Base-by-base conservation (phyloP, 345 rosid genomes). In the Lagerstroemia speciosa region DNA sequence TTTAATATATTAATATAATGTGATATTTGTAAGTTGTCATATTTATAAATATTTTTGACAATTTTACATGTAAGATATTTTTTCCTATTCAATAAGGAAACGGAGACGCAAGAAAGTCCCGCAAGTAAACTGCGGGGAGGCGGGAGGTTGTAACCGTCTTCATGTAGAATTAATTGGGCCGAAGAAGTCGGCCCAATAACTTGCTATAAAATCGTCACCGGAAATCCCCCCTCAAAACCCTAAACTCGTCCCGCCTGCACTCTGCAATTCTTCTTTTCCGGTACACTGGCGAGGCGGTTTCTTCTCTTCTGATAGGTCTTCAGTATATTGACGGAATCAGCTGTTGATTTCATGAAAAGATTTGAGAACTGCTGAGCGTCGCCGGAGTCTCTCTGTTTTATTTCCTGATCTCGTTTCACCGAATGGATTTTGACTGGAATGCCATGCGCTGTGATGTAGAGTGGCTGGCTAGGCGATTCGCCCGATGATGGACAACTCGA, bases 401-500 rank as follows among this genome's bases (percentile, higher is more conserved):
- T 22, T 50, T 53, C 10, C 24, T 12, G 6, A n/a, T 27, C 14
- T 27, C 29, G 14, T 58, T 14, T 27, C 46, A 2, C 29, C 24
- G 55, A 9, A 19, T 58, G 6, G 14, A 27, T 27, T 30, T 58
- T 10, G 4, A 8, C 31, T 55, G 24, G 12, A 55, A 55, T 55
- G 31, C 22, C 30, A 9, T n/a, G 63, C 7, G 63, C 20, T 7
- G 27, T 8, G 11, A 8, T 53, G n/a, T n/a, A 17, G n/a, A 7
- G 53, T 6, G 24, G 24, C n/a, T 3, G 55, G 20, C 8, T 12
- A 36, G 46, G 16, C 20, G 15, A 8, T 40, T 26, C 31, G 57
- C 72, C 72, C 72, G 30, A 62, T 69, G 72, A 69, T 69, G 72
- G 52, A 69, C 55, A 69, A 69, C 43, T 11, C 5, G 14, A 43